Conservation (phyloP, 2,329 filamentous ascomycete species). For the Botrytis deweyae region DNA sequence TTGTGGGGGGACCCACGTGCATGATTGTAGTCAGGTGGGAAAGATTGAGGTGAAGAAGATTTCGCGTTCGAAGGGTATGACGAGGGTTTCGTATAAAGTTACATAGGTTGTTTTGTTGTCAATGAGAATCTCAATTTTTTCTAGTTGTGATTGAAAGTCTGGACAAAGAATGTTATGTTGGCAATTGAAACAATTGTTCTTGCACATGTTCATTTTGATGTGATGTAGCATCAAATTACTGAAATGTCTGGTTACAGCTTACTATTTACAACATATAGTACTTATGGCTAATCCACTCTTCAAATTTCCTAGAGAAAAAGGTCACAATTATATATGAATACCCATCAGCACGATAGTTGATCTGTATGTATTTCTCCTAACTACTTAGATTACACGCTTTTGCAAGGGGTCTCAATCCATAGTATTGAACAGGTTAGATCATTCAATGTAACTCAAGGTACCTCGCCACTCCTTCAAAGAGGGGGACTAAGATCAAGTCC, state of each 20-base stretch:
- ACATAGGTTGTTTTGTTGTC: neutral
- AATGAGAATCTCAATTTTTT: neutral
- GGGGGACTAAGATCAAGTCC: neutral
- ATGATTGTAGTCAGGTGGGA: neutral
- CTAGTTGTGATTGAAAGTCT: neutral
- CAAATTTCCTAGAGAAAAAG: neutral
- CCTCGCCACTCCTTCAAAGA: neutral
- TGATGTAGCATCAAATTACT: neutral
- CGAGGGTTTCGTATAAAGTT: neutral
- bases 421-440: neutral
- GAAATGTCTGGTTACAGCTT: neutral
- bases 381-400: neutral
- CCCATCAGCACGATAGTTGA: neutral
- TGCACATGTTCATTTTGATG: neutral
- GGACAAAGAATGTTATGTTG: neutral
- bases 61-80: neutral
- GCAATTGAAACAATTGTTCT: neutral
- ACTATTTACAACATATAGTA: neutral
- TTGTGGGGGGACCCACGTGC: neutral
- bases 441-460: neutral
- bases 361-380: neutral
- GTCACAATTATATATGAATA: neutral
- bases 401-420: neutral
- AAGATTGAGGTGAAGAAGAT: neutral
- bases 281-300: neutral